Evolutionary conservation across 345 rosid genomes (phyloP).

Genomic region (Salix purpurea): DNA sequence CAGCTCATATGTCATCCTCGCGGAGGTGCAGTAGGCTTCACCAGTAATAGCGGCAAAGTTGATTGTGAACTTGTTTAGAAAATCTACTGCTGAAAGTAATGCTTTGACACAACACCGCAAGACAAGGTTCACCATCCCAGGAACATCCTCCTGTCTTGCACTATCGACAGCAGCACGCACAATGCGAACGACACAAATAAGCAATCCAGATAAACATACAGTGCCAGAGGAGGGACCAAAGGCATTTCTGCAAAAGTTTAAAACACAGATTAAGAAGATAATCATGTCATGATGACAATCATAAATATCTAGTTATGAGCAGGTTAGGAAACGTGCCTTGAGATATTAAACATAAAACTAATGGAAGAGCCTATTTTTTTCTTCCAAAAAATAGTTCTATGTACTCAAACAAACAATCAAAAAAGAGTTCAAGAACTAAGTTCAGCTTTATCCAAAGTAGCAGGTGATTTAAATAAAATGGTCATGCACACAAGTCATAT

Average conservation of each 20-base stretch:
- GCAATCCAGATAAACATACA: conserved; percentile 80
- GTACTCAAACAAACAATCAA: too few species aligned
- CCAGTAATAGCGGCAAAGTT: conserved; percentile 92
- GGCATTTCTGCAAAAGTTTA: conserved; percentile 58
- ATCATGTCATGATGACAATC: background rate
- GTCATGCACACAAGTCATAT: too few species aligned
- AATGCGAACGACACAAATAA: conserved; percentile 58
- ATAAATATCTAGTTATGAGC: background rate
- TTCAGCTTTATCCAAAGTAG: too few species aligned
- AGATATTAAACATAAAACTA: too few species aligned
- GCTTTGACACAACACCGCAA: conserved; percentile 62
- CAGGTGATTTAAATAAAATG: too few species aligned
- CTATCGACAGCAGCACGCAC: conserved; percentile 81
- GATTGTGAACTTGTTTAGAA: conserved; percentile 88
- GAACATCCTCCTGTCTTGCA: conserved; percentile 64
- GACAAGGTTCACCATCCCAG: conserved; percentile 60
- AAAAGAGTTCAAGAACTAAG: too few species aligned
- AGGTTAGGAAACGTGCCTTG: background rate
- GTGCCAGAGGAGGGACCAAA: conserved; percentile 87
- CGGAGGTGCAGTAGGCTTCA: conserved; percentile 79
- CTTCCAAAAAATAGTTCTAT: too few species aligned
- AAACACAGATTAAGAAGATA: conserved; percentile 2
- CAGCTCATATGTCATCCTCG: conserved; percentile 87
- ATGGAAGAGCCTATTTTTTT: too few species aligned
- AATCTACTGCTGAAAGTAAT: conserved; percentile 59